Evolutionary conservation across 352 stramenopile genomes (phyloP), one percentile per base, ranked within the genome.

Genomic region (Plasmopara viticola): DNA sequence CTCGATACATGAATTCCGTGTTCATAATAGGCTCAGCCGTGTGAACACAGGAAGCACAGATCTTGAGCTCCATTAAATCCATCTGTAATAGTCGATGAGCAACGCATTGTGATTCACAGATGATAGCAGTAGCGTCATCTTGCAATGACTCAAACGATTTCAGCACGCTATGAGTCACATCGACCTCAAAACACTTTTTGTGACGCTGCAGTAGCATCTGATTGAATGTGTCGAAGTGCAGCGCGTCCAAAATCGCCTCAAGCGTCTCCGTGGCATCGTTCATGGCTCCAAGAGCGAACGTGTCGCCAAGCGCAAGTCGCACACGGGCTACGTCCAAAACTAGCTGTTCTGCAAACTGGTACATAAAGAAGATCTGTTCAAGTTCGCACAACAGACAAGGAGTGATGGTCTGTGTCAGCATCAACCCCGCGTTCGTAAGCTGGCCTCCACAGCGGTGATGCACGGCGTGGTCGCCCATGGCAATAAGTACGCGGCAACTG

Each of bases 221-320:
- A 51, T 84, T 84, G 46, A 90, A 87, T 40, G 80, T 89, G 48
- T 92, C 81, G 53, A 66, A 82, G 45, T 92, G 81, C 34, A 92
- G 61, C 28, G 75, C 78, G 43, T 89, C 82, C 44, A 92, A 45
- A 42, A 93, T 89, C 25, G 78, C 68, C 58, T 93, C 83, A 5
- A 93, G 66, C 46, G 83, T 90, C 62, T 93, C 83, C 13, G 80
- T 91, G 17, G 83, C 83, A 65, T 93, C 83, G 56, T 87, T 90
- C 83, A 93, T 93, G 20, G 74, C 77, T n/a, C 83, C 83, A 3
- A 93, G 52, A 33, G 74, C 61, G 55, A 93, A 93, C 30, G 72
- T 66, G 6, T 74, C 63, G 30, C 75, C 65, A 13, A 93, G 55
- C 20, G 82, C 82, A 5, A 82, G 33, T 14, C 82, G 79, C 13